Evolutionary conservation across 108 stramenopile genomes (phyloP).

Genomic region (Epithemia pelagica): DNA sequence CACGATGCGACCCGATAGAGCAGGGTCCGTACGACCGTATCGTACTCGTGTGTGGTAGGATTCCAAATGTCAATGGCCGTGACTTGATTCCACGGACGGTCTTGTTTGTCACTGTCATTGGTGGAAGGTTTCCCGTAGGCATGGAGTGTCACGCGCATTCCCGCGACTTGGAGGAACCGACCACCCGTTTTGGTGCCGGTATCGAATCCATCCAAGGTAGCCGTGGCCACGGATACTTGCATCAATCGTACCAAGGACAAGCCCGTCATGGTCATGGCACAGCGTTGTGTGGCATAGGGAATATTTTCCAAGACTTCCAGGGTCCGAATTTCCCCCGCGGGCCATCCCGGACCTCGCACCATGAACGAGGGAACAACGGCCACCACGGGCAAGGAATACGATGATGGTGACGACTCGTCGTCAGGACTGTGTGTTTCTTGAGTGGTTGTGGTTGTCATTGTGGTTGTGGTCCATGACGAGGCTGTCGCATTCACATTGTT

Average conservation of each 20-base stretch:
- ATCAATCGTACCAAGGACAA: slow-evolving; percentile 28
- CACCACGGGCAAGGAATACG: slow-evolving; percentile 28
- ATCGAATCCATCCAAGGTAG: slow-evolving; percentile 26
- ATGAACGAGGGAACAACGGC: slow-evolving; percentile 29
- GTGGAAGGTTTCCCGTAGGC: not conserved
- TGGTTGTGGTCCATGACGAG: not conserved
- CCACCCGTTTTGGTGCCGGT: slow-evolving; percentile 18
- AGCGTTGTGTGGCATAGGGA: slow-evolving; percentile 35
- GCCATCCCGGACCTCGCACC: slow-evolving; percentile 40
- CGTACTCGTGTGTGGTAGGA: slow-evolving; percentile 13
- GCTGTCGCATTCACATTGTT: too few relatives aligned
- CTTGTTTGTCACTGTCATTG: not conserved
- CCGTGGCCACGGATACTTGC: slow-evolving; percentile 26
- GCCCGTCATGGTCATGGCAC: slow-evolving; percentile 39
- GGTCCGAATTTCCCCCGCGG: slow-evolving; percentile 33
- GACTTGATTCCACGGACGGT: not conserved
- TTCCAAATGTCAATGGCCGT: slow-evolving; percentile 29
- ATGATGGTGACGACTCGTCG: too few relatives aligned
- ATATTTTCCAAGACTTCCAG: slow-evolving; percentile 30
- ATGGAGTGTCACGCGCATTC: slow-evolving; percentile 36
- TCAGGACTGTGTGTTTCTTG: not conserved
- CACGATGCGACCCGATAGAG: slow-evolving; percentile 26
- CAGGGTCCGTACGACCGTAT: slow-evolving; percentile 31
- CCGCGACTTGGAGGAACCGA: slow-evolving; percentile 43
- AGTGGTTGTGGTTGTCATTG: not conserved